phyloP scores from a whole-genome alignment of 805 yeast species.

The Metschnikowia cubensis region DNA sequence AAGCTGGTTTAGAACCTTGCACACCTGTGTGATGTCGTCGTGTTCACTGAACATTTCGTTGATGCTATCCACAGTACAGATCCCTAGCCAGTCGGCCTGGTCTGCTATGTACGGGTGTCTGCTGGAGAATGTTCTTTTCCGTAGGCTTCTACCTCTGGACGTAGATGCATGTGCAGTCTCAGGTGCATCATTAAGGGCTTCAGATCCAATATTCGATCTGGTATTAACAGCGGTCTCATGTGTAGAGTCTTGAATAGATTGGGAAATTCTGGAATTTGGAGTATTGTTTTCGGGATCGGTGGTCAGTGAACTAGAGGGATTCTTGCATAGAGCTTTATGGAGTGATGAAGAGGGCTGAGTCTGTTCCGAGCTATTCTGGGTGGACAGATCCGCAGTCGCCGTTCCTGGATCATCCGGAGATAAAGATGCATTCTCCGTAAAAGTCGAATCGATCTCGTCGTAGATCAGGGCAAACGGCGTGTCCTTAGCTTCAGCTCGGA shows the following conservation, averaged over 20 bases:
- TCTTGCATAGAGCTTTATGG: not conserved
- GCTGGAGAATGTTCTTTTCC: conserved; percentile 42
- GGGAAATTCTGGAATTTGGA: not conserved
- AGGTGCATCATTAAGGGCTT: too few species aligned
- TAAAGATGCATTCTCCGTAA: not conserved
- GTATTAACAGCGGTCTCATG: not conserved
- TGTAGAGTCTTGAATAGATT: not conserved
- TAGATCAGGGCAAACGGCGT: conserved; percentile 10
- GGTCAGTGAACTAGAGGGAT: not conserved
- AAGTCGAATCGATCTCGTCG: not conserved
- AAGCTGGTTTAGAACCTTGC: conserved; percentile 32
- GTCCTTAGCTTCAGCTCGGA: conserved; percentile 10
- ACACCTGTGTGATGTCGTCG: conserved; percentile 28
- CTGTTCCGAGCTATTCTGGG: not conserved
- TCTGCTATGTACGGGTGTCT: conserved; percentile 44
- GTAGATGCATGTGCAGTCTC: not conserved
- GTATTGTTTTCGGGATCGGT: not conserved
- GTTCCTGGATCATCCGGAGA: not conserved
- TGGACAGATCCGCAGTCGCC: not conserved
- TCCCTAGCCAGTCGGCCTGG: conserved; percentile 42
- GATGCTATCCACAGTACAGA: conserved; percentile 31
- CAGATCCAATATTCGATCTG: not conserved
- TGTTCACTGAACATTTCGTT: conserved; percentile 36
- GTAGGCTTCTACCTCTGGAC: conserved; percentile 22
- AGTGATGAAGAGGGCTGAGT: not conserved